Evolutionary conservation across 2,329 filamentous ascomycete species (phyloP), one percentile per base, ranked within the genome.

Genomic region (Sporothrix curviconia): DNA sequence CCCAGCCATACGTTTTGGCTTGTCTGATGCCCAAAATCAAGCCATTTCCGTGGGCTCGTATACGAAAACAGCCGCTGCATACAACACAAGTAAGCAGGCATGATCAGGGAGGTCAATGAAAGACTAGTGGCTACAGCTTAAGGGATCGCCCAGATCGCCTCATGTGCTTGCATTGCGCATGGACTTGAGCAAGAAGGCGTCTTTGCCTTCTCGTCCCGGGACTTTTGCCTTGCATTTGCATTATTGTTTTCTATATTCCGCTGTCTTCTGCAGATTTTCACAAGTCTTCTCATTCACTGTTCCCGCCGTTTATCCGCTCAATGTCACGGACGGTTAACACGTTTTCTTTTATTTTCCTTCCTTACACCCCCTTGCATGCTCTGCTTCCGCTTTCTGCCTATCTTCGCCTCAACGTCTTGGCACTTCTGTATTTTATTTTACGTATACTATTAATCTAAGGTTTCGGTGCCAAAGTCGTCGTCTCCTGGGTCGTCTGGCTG

Each of bases 381-480:
- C 28, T 15, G 17, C 12, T 8, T 54, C 25, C 32, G 28, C 40
- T 54, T 54, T 24, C n/a, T n/a, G n/a, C n/a, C n/a, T n/a, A n/a
- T 54, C 39, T 36, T 54, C 40, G 30, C 28, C 51, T 54, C 39
- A 30, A 34, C 19, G 28, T 37, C 37, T 53, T 53, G 37, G 34
- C 49, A 43, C 36, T 53, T 53, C 32, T 32, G 11, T 32, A 32
- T 32, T 32, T 32, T 32, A 28, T 39, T 39, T 39, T 28, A 28
- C 19, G 34, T 25, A 17, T 12, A 32, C 49, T 24, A 28, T 39
- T n/a, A 39, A 15, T 39, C 22, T 51, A 46, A 30, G n/a, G 5
- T n/a, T 11, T 32, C 25, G 43, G 43, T 36, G n/a, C 22, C 28
- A 14, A 24, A 14, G 43, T 32, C 24, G 11, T 28, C n/a, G n/a